Evolutionary conservation across 495 filamentous ascomycete species (phyloP).

Genomic region (Tuber brumale): DNA sequence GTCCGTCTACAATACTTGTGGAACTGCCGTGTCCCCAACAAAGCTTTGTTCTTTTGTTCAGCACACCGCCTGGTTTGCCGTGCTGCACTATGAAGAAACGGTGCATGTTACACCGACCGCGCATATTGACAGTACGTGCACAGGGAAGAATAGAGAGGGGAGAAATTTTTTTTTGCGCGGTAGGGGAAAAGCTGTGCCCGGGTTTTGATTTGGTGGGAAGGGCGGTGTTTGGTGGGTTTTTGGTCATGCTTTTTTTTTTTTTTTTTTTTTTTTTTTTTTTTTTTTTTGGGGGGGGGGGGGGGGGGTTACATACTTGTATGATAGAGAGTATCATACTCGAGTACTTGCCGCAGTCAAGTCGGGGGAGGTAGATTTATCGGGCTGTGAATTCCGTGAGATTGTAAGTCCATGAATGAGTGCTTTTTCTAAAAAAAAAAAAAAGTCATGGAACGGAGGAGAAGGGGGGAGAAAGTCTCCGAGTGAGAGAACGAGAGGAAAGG

Average conservation of each 20-base stretch:
- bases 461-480: neutral
- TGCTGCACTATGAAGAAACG: neutral
- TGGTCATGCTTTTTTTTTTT: slow-evolving; percentile 1
- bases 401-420: neutral
- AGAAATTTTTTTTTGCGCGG: neutral
- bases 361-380: neutral
- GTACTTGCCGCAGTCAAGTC: neutral
- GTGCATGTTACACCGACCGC: neutral
- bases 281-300: neutral
- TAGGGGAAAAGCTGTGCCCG: neutral
- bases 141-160: neutral
- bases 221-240: neutral
- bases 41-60: neutral
- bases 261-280: neutral
- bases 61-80: neutral
- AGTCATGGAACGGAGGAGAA: neutral
- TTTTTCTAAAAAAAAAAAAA: too few relatives aligned
- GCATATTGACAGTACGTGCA: neutral
- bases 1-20: neutral
- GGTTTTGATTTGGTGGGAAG: slow-evolving; percentile 2
- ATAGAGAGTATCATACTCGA: too few relatives aligned
- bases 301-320: neutral
- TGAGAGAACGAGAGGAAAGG: neutral
- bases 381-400: neutral
- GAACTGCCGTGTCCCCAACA: neutral